A percentile compares a stretch with the other conserved stretches of the same genome.
Evolutionary conservation across 169 alveolate species (phyloP).

Genomic region (Plasmodium gonderi): DNA sequence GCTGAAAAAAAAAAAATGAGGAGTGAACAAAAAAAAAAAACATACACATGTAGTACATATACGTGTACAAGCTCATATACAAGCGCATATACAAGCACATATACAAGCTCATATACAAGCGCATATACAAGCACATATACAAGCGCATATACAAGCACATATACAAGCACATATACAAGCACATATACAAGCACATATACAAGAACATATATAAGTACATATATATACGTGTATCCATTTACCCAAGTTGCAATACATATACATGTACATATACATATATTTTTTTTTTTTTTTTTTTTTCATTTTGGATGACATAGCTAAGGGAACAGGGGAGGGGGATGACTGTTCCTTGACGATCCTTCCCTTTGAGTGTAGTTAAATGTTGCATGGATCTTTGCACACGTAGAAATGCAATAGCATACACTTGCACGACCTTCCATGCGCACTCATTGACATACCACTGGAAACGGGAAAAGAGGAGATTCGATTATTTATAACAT

Average conservation of each 20-base stretch:
- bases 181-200: neutral
- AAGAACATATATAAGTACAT: neutral
- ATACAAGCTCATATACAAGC: constrained; percentile 6
- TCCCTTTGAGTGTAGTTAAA: too few species aligned
- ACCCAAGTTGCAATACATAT: too few species aligned
- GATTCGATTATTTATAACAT: constrained; percentile 1
- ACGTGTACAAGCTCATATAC: constrained; percentile 11
- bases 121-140: constrained; percentile 7
- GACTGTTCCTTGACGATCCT: too few species aligned
- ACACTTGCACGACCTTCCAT: too few species aligned
- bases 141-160: neutral
- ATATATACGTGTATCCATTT: neutral
- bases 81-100: neutral
- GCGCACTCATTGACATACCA: neutral
- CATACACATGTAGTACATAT: constrained; percentile 1
- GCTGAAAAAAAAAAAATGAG: constrained; percentile 67
- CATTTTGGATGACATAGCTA: too few species aligned
- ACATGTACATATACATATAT: neutral
- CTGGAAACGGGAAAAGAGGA: neutral
- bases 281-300: neutral
- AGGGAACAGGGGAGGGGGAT: too few species aligned
- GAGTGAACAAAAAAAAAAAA: neutral
- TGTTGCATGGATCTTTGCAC: too few species aligned
- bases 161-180: constrained; percentile 13
- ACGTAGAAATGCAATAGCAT: too few species aligned